These are phyloP conservation scores for Leptographium radiaticola DNA, from an alignment of 2,329 filamentous ascomycete genomes.

Conservation along the genomic window DNA sequence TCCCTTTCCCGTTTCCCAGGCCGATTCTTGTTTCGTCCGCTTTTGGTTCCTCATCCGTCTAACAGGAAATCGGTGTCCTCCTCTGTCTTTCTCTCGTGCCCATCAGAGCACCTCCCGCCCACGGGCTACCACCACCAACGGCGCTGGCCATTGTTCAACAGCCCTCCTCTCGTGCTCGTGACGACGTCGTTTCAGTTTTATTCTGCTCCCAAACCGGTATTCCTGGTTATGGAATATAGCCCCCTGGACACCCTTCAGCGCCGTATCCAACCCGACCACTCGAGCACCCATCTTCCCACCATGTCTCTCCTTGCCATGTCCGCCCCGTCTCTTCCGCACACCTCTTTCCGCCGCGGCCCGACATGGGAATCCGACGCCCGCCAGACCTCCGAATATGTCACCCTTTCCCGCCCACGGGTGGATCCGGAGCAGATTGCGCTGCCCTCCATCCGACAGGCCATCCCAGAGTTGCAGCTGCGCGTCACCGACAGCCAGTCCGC, in stretches of 20 bases:
- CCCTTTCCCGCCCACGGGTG: not conserved
- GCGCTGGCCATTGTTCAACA: not conserved
- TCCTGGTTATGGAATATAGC: slow-evolving; percentile 28
- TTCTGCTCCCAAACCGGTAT: no score
- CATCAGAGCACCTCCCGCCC: no score
- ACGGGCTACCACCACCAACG: no score
- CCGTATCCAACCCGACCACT: slow-evolving; percentile 14
- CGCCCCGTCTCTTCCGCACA: slow-evolving; percentile 23
- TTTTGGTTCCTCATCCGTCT: not conserved
- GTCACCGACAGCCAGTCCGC: slow-evolving; percentile 16
- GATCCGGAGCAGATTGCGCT: slow-evolving; percentile 21
- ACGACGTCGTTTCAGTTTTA: no score
- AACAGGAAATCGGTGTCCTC: not conserved
- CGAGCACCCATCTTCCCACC: slow-evolving; percentile 18
- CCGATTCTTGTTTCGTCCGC: not conserved
- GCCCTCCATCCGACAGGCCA: slow-evolving; percentile 37
- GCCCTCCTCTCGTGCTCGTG: not conserved
- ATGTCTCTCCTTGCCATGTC: slow-evolving; percentile 39
- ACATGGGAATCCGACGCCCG: slow-evolving; percentile 20
- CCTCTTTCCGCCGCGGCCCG: slow-evolving; percentile 21
- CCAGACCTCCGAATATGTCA: not conserved
- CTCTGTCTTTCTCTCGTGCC: no score
- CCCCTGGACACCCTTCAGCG: slow-evolving; percentile 18
- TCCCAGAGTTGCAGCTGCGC: slow-evolving; percentile 6
- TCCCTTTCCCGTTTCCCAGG: not conserved